A percentile compares a stretch with the other conserved stretches of the same genome.
These are phyloP conservation scores for Nidularia pulvinata DNA, from an alignment of 768 basidiomycete species.

Conservation along the genomic window DNA sequence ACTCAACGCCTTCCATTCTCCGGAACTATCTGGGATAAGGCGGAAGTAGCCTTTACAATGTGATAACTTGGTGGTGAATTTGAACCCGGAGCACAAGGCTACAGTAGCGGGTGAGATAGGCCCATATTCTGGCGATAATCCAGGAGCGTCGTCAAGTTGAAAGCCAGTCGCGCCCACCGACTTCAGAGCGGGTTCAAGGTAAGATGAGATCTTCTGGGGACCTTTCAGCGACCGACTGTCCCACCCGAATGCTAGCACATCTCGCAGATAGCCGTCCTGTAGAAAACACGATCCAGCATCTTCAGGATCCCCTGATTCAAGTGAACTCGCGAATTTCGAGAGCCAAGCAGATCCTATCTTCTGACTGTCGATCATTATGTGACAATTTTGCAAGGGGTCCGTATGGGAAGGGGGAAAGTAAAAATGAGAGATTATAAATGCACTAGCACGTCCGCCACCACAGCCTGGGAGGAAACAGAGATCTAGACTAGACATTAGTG, in stretches of 20 bases:
- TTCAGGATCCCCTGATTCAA: slow-evolving; percentile 14
- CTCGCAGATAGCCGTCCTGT: slow-evolving; percentile 34
- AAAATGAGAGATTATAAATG: too few species aligned
- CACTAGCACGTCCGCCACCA: too few species aligned
- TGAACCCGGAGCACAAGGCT: slow-evolving; percentile 32
- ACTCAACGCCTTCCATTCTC: slow-evolving; percentile 30
- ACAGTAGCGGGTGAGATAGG: slow-evolving; percentile 1
- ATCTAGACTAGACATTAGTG: too few species aligned
- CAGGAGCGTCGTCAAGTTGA: slow-evolving; percentile 17
- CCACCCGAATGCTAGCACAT: slow-evolving; percentile 43
- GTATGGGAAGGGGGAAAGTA: too few species aligned
- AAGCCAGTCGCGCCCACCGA: slow-evolving; percentile 18
- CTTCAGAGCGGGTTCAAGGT: slow-evolving; percentile 19
- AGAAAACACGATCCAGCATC: slow-evolving; percentile 22
- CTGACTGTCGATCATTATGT: too few species aligned
- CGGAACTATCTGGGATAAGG: slow-evolving; percentile 16
- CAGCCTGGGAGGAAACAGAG: too few species aligned
- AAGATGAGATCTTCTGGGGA: slow-evolving; percentile 24
- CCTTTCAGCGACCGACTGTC: slow-evolving; percentile 33
- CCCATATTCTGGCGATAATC: slow-evolving; percentile 14
- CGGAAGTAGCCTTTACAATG: slow-evolving; percentile 30
- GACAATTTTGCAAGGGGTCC: too few species aligned
- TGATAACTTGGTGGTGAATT: slow-evolving; percentile 26
- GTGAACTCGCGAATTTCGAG: slow-evolving; percentile 10
- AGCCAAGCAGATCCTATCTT: slow-evolving; percentile 23